A percentile compares a stretch with the other conserved stretches of the same genome.
Conservation (phyloP, 2,329 filamentous ascomycete species). For the Didymellaceae sp. region DNA sequence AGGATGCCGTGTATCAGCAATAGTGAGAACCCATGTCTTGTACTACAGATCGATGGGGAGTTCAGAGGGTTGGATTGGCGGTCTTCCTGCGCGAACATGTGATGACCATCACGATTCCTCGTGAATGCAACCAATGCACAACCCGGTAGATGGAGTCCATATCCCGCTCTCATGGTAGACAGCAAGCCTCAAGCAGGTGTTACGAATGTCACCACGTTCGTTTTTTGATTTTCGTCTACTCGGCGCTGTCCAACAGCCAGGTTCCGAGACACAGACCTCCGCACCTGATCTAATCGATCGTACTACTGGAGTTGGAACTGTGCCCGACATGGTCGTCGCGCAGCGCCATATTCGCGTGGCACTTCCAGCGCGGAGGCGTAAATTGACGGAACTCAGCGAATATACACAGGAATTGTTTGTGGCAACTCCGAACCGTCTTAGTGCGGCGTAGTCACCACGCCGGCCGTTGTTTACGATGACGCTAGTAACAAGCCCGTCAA, state of each 20-base stretch:
- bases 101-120: background rate
- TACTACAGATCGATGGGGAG: background rate
- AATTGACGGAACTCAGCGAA: background rate
- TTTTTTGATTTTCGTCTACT: conserved; percentile 37
- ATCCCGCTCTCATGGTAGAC: conserved; percentile 22
- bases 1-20: background rate
- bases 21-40: conserved; percentile 5
- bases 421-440: background rate
- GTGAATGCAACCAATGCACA: background rate
- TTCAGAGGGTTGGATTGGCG: background rate
- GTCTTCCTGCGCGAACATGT: conserved; percentile 13
- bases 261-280: conserved; percentile 16
- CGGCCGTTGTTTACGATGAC: conserved; percentile 17
- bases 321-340: conserved; percentile 11
- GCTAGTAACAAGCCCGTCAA: conserved; percentile 15
- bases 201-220: conserved; percentile 35
- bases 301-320: conserved; percentile 10
- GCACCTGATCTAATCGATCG: conserved; percentile 17
- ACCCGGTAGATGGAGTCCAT: background rate
- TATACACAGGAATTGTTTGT: background rate
- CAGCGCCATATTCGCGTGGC: conserved; percentile 6
- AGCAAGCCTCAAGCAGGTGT: conserved; percentile 26
- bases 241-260: conserved; percentile 18
- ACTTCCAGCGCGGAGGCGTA: background rate
- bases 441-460: conserved; percentile 6